Evolutionary conservation across 2,329 filamentous ascomycete genomes (phyloP).

Genomic region (Sarocladium brachiariae): DNA sequence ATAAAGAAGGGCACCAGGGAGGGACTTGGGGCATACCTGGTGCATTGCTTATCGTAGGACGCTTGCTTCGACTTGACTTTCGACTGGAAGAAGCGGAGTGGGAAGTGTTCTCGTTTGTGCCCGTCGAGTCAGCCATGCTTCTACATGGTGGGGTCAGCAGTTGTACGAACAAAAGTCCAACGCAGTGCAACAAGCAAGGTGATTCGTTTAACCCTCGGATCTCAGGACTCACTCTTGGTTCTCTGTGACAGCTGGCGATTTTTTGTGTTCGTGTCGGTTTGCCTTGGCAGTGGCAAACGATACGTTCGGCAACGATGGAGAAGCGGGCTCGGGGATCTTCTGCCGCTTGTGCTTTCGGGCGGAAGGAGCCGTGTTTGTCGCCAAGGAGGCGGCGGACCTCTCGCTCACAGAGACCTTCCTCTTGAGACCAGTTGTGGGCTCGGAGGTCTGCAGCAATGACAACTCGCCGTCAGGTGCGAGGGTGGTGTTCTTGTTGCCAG

Average conservation of each 20-base stretch:
- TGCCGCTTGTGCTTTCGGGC: conserved; percentile 64
- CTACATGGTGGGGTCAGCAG: conserved; percentile 15
- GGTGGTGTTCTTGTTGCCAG: conserved; percentile 30
- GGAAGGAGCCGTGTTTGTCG: conserved; percentile 26
- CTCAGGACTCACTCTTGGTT: conserved; percentile 55
- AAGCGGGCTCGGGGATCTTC: conserved; percentile 50
- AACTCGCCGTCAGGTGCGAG: background rate
- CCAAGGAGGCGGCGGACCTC: conserved; percentile 31
- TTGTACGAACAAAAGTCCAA: background rate
- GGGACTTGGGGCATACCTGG: conserved; percentile 27
- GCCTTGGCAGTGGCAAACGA: conserved; percentile 32
- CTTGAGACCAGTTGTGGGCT: conserved; percentile 38
- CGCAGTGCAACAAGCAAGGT: background rate
- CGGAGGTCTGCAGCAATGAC: conserved; percentile 24
- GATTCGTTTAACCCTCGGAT: background rate
- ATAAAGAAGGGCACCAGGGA: background rate
- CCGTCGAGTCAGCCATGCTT: conserved; percentile 36
- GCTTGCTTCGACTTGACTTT: conserved; percentile 64
- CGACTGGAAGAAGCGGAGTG: conserved; percentile 61
- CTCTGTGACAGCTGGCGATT: conserved; percentile 57
- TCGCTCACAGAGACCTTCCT: conserved; percentile 57
- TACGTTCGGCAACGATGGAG: conserved; percentile 26
- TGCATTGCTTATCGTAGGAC: conserved; percentile 29
- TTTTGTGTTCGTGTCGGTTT: conserved; percentile 58
- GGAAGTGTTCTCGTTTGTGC: conserved; percentile 7